A percentile compares a stretch with the other conserved stretches of the same genome.
phyloP scores from a whole-genome alignment of 2,329 filamentous ascomycete species.

The Aspergillus tamarii region DNA sequence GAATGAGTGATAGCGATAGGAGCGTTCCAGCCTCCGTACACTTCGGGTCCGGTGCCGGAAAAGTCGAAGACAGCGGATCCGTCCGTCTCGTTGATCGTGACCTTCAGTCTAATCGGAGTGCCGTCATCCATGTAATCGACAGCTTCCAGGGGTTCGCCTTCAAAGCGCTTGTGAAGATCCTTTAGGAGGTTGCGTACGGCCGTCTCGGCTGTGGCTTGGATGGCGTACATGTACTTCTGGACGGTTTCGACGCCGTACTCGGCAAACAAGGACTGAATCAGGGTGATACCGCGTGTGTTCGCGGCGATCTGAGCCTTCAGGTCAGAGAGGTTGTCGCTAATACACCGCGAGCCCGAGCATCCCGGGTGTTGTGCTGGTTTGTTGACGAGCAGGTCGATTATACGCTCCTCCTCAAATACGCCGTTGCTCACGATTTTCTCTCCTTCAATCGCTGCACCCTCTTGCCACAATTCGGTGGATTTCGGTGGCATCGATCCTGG shows the following conservation, averaged over 20 bases:
- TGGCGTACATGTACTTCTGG: conserved; percentile 80
- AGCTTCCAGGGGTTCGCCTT: conserved; percentile 71
- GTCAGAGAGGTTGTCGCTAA: conserved; percentile 83
- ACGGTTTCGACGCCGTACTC: conserved; percentile 79
- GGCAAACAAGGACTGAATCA: conserved; percentile 73
- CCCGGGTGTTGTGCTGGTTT: conserved; percentile 76
- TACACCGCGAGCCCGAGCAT: conserved; percentile 76
- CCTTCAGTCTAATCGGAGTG: conserved; percentile 72
- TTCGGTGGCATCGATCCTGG: conserved; percentile 78
- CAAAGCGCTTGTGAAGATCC: conserved; percentile 68
- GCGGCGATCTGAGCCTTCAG: conserved; percentile 85
- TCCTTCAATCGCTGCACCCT: conserved; percentile 51
- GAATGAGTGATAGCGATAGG: conserved; percentile 80
- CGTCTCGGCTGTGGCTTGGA: conserved; percentile 78
- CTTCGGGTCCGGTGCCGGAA: conserved; percentile 75
- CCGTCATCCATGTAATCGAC: conserved; percentile 88
- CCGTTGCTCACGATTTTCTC: conserved; percentile 73
- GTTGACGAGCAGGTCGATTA: conserved; percentile 70
- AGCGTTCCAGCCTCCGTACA: conserved; percentile 79
- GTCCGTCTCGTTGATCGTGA: conserved; percentile 73
- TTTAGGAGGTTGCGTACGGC: conserved; percentile 76
- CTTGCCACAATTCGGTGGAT: conserved; percentile 51
- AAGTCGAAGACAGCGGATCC: conserved; percentile 81
- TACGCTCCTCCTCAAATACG: conserved; percentile 75
- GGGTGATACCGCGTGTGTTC: conserved; percentile 80